phyloP scores from a whole-genome alignment of 2,329 filamentous ascomycete genomes.

The Hymenoscyphus linearis region DNA sequence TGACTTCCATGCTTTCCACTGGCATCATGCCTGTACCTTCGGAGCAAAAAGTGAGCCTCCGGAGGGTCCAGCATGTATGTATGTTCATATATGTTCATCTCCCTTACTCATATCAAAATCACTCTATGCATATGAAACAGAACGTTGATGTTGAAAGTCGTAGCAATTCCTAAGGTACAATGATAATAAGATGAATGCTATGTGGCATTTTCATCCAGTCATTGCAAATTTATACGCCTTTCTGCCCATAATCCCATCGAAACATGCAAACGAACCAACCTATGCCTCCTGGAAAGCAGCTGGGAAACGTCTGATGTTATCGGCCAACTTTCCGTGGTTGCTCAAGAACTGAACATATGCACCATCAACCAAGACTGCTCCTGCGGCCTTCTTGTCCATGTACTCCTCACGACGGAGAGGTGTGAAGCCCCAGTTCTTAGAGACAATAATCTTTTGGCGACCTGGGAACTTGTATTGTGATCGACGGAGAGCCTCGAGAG shows the following conservation, averaged over 20 bases:
- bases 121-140: not conserved
- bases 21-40: not conserved
- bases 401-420: conserved; percentile 97
- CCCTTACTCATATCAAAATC: not conserved
- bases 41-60: not conserved
- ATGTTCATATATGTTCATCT: not conserved
- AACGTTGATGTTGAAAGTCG: conserved; percentile 14
- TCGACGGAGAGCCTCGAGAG: conserved; percentile 97
- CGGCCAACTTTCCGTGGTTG: conserved; percentile 79
- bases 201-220: conserved; percentile 24
- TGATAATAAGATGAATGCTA: conserved; percentile 21
- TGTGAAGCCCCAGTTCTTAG: conserved; percentile 99
- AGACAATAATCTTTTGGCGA: conserved; percentile 99
- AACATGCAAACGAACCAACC: conserved; percentile 11
- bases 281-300: conserved; percentile 64
- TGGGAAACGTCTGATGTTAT: conserved; percentile 94
- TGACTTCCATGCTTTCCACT: not conserved
- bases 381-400: conserved; percentile 87
- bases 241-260: conserved; percentile 16
- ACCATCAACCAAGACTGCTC: conserved; percentile 93
- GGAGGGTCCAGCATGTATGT: not conserved
- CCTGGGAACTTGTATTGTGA: conserved; percentile 99
- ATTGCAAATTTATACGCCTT: conserved; percentile 29
- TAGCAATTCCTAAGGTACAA: conserved; percentile 31
- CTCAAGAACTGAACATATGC: conserved; percentile 99